Base-by-base conservation (phyloP, 1,284 basidiomycete species). In the Flammula alnicola region DNA sequence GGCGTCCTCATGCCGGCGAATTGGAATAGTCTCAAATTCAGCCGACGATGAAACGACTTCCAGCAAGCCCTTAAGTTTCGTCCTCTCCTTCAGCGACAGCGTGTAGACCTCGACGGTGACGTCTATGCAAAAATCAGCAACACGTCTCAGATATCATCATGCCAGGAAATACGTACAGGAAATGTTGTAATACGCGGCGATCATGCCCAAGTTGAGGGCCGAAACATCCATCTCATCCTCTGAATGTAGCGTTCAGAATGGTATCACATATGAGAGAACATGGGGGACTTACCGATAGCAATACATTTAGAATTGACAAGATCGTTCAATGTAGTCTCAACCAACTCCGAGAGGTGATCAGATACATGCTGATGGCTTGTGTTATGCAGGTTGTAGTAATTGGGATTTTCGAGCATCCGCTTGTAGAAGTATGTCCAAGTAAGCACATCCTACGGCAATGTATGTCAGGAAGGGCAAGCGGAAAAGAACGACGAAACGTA, bases 351-450 rank as follows among this genome's bases (percentile, higher is more conserved):
- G 2, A 99, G 76, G 66, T 97, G 93, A 59, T 98, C 95, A 0
- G 93, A 95, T 14, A 97, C 75, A 64, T 96, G 93, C 44, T 93
- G 90, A 63, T 96, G 94, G 59, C 87, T 93, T 63, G 95, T 93
- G 55, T 93, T 94, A 75, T 94, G 92, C 23, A 95, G 73, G 62
- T 96, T 96, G 76, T 97, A 97, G 71, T 96, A 98, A 63, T 93
- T 95, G 1, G 91, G 89, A 57, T 97, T 98, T 68, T 96, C 93
- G 4, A 93, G 94, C 83, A 99, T 91, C 12, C 95, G 84, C 23
- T 96, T 85, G 72, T 98, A 99, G 79, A 98, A 97, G 71, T 91
- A 93, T 19, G 93, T 93, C 93, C 93, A 96, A 0, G 93, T 96
- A 53, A 95, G 70, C 59, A 95, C 94, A 68, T 96, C 93, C 88